These are phyloP conservation scores for Colletotrichum sp. DNA, from an alignment of 2,329 filamentous ascomycete genomes.

Conservation along the genomic window DNA sequence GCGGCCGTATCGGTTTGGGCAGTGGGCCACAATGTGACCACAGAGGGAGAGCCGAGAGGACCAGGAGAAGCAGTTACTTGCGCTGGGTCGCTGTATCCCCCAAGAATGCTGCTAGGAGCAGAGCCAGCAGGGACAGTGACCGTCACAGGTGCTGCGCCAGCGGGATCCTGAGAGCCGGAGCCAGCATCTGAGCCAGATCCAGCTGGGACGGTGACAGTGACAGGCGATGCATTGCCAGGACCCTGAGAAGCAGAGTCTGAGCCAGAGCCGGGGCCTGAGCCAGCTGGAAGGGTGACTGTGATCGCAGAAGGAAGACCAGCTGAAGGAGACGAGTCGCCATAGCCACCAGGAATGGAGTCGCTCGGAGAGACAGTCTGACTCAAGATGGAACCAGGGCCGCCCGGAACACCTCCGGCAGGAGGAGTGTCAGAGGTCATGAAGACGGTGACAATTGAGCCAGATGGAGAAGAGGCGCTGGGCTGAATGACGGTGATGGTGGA, in stretches of 20 bases:
- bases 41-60: not conserved
- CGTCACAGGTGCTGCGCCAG: not conserved
- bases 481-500: not conserved
- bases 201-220: not conserved
- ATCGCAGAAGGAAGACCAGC: not conserved
- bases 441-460: not conserved
- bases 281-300: not conserved
- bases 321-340: not conserved
- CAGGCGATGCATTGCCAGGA: not conserved
- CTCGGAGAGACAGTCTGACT: not conserved
- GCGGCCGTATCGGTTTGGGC: not conserved
- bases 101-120: not conserved
- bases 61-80: not conserved
- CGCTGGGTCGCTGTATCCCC: conserved; percentile 1
- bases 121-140: not conserved
- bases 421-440: not conserved
- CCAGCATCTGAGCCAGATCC: not conserved
- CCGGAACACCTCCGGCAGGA: not conserved
- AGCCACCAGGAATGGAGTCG: conserved; percentile 1
- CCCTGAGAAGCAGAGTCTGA: not conserved
- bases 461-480: not conserved
- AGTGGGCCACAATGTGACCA: conserved; percentile 7
- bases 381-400: not conserved
- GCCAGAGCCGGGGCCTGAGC: not conserved
- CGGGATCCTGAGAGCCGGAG: not conserved